phyloP scores from a whole-genome alignment of 148 eudicot genomes.

The Tetragonia tetragonoides region DNA sequence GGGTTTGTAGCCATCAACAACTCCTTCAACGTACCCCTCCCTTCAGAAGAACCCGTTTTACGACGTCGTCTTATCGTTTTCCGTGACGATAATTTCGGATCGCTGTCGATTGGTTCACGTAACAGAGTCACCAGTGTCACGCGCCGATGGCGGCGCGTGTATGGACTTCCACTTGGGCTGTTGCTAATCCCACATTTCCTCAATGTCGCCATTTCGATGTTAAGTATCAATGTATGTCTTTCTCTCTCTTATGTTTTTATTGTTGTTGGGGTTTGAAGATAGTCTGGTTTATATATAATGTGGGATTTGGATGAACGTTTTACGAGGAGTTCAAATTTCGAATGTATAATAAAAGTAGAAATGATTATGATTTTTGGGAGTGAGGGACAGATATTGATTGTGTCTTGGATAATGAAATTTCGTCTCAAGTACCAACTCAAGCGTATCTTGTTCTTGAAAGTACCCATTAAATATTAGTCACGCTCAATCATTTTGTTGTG shows the following conservation, averaged over 20 bases:
- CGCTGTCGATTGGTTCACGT: not conserved
- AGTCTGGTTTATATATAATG: not conserved
- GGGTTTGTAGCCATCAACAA: slow-evolving; percentile 12
- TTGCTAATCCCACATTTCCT: not conserved
- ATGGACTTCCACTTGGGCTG: slow-evolving; percentile 17
- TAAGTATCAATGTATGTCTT: not conserved
- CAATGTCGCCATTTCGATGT: slow-evolving; percentile 19
- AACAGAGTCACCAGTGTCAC: slow-evolving; percentile 22
- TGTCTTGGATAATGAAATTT: slow-evolving; percentile 16
- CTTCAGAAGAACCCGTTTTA: not conserved
- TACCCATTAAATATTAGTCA: slow-evolving; percentile 4
- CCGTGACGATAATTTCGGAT: not conserved
- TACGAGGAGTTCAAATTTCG: slow-evolving; percentile 19
- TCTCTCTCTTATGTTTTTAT: not conserved
- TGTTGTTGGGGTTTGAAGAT: not conserved
- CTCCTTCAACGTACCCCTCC: slow-evolving; percentile 19
- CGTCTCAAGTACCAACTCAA: slow-evolving; percentile 20
- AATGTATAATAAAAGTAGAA: slow-evolving; percentile 11
- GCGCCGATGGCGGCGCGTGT: not conserved
- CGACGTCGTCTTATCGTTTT: not conserved
- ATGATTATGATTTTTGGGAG: slow-evolving; percentile 19
- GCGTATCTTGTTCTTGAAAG: slow-evolving; percentile 21
- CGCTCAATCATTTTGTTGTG: slow-evolving; percentile 25
- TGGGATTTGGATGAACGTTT: not conserved
- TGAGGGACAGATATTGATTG: slow-evolving; percentile 27